These are phyloP conservation scores for Trichosporon inkin DNA, from an alignment of 1,284 basidiomycete species.

Conservation along the genomic window DNA sequence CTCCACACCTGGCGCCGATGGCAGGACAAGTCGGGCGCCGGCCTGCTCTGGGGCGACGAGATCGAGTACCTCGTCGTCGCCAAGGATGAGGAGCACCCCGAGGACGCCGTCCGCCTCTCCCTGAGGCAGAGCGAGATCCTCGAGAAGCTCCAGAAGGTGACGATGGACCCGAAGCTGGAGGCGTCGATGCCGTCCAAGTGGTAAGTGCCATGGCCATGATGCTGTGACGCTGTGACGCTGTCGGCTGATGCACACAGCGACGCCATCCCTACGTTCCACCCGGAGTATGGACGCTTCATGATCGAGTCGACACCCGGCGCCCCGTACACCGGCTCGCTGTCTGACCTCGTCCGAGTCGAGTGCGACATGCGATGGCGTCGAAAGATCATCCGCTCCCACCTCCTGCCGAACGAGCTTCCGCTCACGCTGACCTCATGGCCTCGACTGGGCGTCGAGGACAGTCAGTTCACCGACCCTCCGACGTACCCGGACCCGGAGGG, in stretches of 20 bases:
- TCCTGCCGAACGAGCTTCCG: constrained; percentile 81
- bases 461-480: constrained; percentile 83
- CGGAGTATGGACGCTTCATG: constrained; percentile 99
- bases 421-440: constrained; percentile 95
- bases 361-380: constrained; percentile 90
- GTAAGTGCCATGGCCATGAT: background rate
- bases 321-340: constrained; percentile 83
- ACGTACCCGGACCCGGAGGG: constrained; percentile 72
- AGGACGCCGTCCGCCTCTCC: constrained; percentile 75
- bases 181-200: constrained; percentile 5
- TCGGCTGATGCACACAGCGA: constrained; percentile 53
- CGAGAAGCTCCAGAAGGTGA: constrained; percentile 67
- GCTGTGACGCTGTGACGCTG: background rate
- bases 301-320: constrained; percentile 94
- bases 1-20: constrained; percentile 85
- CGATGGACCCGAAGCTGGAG: constrained; percentile 61
- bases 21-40: constrained; percentile 88
- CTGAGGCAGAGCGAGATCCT: constrained; percentile 92
- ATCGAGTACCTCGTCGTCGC: constrained; percentile 95
- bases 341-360: constrained; percentile 84
- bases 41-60: constrained; percentile 99
- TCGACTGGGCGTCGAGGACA: constrained; percentile 76
- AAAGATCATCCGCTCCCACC: constrained; percentile 73
- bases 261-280: constrained; percentile 88
- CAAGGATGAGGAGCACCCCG: constrained; percentile 67